Percentiles rank a stretch among this genome's conserved stretches.
Evolutionary conservation across 1,284 basidiomycete species (phyloP).

Genomic region (Leccinum fuscescens): DNA sequence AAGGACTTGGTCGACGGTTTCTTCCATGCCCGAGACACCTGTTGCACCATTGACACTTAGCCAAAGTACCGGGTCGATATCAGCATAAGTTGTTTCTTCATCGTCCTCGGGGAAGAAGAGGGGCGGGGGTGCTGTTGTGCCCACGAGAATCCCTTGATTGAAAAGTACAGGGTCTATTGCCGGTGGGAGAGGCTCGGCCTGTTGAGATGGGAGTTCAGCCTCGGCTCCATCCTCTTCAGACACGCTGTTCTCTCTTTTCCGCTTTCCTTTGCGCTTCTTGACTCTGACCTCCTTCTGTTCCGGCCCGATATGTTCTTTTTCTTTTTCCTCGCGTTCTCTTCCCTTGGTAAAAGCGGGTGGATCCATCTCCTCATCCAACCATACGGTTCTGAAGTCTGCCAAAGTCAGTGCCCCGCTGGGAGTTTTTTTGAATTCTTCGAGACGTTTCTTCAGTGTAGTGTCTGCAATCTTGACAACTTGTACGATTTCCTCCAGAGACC

Average conservation of each 20-base stretch:
- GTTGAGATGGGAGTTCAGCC: slow-evolving; percentile 20
- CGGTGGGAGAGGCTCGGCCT: slow-evolving; percentile 36
- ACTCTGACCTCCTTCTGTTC: slow-evolving; percentile 31
- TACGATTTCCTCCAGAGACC: slow-evolving; percentile 92
- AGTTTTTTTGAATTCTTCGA: slow-evolving; percentile 95
- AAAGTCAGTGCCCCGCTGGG: slow-evolving; percentile 85
- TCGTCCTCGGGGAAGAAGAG: slow-evolving; percentile 44
- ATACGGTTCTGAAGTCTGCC: slow-evolving; percentile 88
- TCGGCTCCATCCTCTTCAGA: slow-evolving; percentile 41
- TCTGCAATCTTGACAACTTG: slow-evolving; percentile 99
- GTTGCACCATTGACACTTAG: slow-evolving; percentile 16
- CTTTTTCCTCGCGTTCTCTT: slow-evolving; percentile 66
- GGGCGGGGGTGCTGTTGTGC: slow-evolving; percentile 27
- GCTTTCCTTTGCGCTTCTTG: slow-evolving; percentile 39
- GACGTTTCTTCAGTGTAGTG: slow-evolving; percentile 86
- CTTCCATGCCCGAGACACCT: slow-evolving; percentile 36
- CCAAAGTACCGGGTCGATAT: slow-evolving; percentile 62
- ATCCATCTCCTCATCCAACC: slow-evolving; percentile 89
- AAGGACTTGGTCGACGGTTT: slow-evolving; percentile 52
- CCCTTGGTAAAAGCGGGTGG: slow-evolving; percentile 86
- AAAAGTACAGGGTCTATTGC: slow-evolving; percentile 41
- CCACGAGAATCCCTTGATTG: slow-evolving; percentile 41
- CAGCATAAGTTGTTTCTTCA: slow-evolving; percentile 41
- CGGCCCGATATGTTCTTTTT: slow-evolving; percentile 43
- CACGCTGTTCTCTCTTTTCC: slow-evolving; percentile 41